These are phyloP conservation scores for Endocalyx cinctus DNA, from an alignment of 2,329 filamentous ascomycete genomes.

Conservation along the genomic window DNA sequence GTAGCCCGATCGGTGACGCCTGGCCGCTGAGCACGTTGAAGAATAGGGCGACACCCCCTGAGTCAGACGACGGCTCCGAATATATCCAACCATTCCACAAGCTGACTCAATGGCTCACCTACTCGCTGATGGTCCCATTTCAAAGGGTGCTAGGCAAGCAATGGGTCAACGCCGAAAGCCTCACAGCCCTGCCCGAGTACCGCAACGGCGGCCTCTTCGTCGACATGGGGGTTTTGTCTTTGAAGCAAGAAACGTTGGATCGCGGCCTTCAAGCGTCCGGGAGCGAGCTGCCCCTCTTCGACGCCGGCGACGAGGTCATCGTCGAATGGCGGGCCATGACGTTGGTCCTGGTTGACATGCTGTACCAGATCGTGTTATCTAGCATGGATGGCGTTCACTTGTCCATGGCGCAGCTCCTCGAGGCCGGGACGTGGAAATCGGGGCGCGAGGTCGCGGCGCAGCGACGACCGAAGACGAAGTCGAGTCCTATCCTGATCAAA, in stretches of 20 bases:
- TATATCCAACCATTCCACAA: conserved; percentile 90
- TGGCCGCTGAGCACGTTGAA: conserved; percentile 54
- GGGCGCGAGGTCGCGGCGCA: conserved; percentile 95
- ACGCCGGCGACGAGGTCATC: conserved; percentile 70
- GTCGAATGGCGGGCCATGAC: conserved; percentile 76
- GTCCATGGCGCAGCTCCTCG: conserved; percentile 80
- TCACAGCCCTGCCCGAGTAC: conserved; percentile 88
- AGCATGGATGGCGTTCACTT: conserved; percentile 67
- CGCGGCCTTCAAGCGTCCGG: conserved; percentile 59
- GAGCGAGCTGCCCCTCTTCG: conserved; percentile 57
- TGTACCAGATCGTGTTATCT: conserved; percentile 54
- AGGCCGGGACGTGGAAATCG: conserved; percentile 93
- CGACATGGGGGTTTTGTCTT: conserved; percentile 72
- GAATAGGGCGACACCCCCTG: conserved; percentile 22
- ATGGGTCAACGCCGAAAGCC: conserved; percentile 73
- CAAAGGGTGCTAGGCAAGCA: conserved; percentile 73
- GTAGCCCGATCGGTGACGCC: conserved; percentile 82
- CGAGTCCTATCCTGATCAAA: conserved; percentile 92
- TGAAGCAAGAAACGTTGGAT: conserved; percentile 66
- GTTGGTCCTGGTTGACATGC: conserved; percentile 68
- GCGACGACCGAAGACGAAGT: conserved; percentile 90
- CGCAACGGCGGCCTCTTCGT: conserved; percentile 87
- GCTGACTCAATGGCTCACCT: conserved; percentile 89
- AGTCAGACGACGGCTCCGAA: conserved; percentile 63
- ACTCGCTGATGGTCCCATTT: conserved; percentile 92